These are phyloP conservation scores for Astrothelium macrocarpum DNA, from an alignment of 495 filamentous ascomycete genomes.

Conservation along the genomic window DNA sequence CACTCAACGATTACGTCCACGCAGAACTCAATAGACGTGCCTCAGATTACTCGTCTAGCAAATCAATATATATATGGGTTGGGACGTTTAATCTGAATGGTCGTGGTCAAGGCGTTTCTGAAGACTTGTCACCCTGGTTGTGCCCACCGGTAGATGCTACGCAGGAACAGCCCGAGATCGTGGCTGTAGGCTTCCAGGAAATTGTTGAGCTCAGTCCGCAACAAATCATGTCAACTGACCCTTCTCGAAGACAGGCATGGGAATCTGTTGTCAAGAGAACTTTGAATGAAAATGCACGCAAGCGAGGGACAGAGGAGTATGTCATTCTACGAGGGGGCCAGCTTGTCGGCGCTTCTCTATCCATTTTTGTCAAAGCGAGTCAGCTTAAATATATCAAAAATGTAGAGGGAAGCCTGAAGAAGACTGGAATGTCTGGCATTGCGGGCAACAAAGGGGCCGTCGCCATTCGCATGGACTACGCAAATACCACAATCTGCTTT, in stretches of 20 bases:
- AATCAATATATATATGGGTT: conserved; percentile 55
- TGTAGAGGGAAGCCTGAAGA: conserved; percentile 91
- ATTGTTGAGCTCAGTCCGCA: conserved; percentile 94
- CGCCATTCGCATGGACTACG: conserved; percentile 90
- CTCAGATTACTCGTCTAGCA: conserved; percentile 39
- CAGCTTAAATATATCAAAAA: conserved; percentile 77
- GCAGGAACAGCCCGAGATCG: conserved; percentile 60
- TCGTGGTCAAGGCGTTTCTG: conserved; percentile 57
- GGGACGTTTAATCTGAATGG: conserved; percentile 97
- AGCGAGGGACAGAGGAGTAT: conserved; percentile 61
- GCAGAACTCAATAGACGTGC: conserved; percentile 57
- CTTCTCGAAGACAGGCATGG: conserved; percentile 73
- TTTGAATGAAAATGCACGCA: conserved; percentile 59
- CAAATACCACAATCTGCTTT: conserved; percentile 87
- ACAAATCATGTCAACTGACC: conserved; percentile 98
- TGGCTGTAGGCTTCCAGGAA: conserved; percentile 90
- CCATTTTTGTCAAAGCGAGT: conserved; percentile 78
- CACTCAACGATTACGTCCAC: conserved; percentile 80
- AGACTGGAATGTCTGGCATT: conserved; percentile 95
- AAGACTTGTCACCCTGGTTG: conserved; percentile 81
- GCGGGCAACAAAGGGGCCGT: conserved; percentile 98
- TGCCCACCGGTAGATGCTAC: conserved; percentile 44
- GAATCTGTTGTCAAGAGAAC: conserved; percentile 69
- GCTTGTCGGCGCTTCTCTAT: conserved; percentile 84
- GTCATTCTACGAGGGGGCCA: conserved; percentile 85